Base-by-base conservation (phyloP, 495 filamentous ascomycete species). In the Penicillium diatomitis region DNA sequence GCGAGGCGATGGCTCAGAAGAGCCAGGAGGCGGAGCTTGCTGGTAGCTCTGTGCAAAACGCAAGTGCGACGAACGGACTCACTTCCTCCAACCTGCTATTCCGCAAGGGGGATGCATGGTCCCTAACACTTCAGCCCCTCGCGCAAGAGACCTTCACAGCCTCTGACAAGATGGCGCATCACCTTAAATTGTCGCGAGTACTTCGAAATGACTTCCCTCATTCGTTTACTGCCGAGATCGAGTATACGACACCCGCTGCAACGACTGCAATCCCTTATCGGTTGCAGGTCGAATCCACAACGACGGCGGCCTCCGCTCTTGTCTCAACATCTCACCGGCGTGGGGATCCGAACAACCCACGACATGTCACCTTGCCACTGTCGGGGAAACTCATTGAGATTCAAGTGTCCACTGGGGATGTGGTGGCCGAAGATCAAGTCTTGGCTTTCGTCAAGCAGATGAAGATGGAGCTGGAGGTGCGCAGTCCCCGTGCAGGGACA, bases 401-500 rank as follows among this genome's bases (percentile, higher is more conserved):
- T 1, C 50, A 76, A 6, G 76, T 84, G 2, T 61, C 71, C 4
- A 68, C 73, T 10, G 79, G 79, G 0, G 77, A 84, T 48, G 46
- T 60, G 30, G 61, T 84, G 0, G 67, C 59, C 6, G 63, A 74
- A 41, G 71, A 76, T 29, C 75, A 82, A 52, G 73, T 78, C 0
- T 62, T 84, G n/a, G 78, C 76, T 32, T 77, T 83, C 28, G 70
- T 84, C 28, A 74, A 78, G 57, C 80, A 84, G 63, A 84, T 84
- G 79, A 83, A 84, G 64, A 83, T 83, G 80, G 79, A 84, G 58
- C 58, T 83, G 9, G 80, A 83, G 58, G 69, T 84, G 5, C 56
- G 80, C 30, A 71, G 70, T 46, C 68, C 64, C 6, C 69, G 65
- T 36, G 65, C 65, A 11, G 79, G 80, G 5, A 61, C 51, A 8